phyloP scores from a whole-genome alignment of 352 stramenopile genomes.

The Phytophthora citrophthora region DNA sequence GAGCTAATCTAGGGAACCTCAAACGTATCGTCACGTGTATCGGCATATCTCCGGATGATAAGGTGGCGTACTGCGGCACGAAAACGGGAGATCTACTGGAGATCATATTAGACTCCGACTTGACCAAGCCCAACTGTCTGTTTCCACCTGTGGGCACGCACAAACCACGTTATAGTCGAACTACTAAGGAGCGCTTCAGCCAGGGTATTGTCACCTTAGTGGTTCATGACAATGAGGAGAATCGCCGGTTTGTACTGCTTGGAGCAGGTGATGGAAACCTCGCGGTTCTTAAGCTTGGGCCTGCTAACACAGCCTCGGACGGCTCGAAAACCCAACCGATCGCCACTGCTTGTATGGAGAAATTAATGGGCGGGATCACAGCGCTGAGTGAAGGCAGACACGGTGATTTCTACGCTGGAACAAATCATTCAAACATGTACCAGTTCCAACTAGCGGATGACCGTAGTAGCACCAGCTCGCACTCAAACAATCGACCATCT shows the following conservation, averaged over 20 bases:
- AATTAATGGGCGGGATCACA: slow-evolving; percentile 93
- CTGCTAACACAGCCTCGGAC: slow-evolving; percentile 54
- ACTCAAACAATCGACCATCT: slow-evolving; percentile 33
- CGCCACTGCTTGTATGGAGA: slow-evolving; percentile 65
- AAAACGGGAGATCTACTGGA: slow-evolving; percentile 96
- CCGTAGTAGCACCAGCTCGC: slow-evolving; percentile 1
- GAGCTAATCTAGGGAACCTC: slow-evolving; percentile 94
- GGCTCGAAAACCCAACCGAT: slow-evolving; percentile 57
- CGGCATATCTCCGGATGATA: slow-evolving; percentile 92
- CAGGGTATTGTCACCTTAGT: slow-evolving; percentile 91
- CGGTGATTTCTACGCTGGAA: slow-evolving; percentile 92
- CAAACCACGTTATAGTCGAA: slow-evolving; percentile 89
- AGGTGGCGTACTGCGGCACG: slow-evolving; percentile 94
- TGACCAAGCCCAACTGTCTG: slow-evolving; percentile 90
- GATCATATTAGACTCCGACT: slow-evolving; percentile 94
- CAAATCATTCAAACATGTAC: slow-evolving; percentile 95
- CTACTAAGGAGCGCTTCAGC: slow-evolving; percentile 93
- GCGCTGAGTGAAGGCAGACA: slow-evolving; percentile 87
- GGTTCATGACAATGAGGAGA: slow-evolving; percentile 92
- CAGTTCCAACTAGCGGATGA: slow-evolving; percentile 70
- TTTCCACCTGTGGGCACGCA: slow-evolving; percentile 78
- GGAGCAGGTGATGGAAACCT: slow-evolving; percentile 93
- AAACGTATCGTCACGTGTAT: slow-evolving; percentile 95
- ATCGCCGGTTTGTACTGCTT: slow-evolving; percentile 84
- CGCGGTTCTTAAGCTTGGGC: slow-evolving; percentile 44